Evolutionary conservation across 2,329 filamentous ascomycete genomes (phyloP), one percentile per base, ranked within the genome.

Genomic region (Neopestalotiopsis rosae): DNA sequence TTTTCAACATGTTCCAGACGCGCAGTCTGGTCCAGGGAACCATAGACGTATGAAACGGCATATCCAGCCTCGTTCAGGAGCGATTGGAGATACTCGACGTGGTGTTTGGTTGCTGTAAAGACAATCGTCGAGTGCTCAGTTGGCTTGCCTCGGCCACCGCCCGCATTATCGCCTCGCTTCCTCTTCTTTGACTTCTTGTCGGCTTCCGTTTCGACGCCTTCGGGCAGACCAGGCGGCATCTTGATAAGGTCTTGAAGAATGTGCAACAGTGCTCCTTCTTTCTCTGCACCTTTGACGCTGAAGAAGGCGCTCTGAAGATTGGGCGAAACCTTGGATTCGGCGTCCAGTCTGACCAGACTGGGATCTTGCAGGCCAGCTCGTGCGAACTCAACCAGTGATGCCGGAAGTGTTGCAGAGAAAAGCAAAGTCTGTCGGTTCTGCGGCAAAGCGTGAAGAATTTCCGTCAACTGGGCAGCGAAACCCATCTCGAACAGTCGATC

Each of bases 401-500:
- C 95, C 1, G 96, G 96, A 24, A 99, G 85, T 0, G 96, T 99
- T 0, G 96, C 96, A 42, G 96, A 99, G 80, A 99, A 99, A 1
- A 99, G 86, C 7, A 98, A 84, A 3, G 95, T 99, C 78, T 99
- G 96, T 69, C 97, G 88, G 30, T 91, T 92, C 0, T 89, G 84
- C 1, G 97, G 96, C 17, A 99, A 84, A 0, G 94, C 93, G 77
- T 97, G 91, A 65, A 99, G 84, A 84, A 98, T 98, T 79, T 99
- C 96, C 1, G 93, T 92, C 74, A 99, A 85, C 77, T 99, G 96
- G 3, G 93, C 91, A 4, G 95, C 94, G 78, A 99, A 99, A 74
- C 96, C 97, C 95, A 99, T 98, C 79, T 99, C 96, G 80, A 99
- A 99, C 24, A 99, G 85, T 67, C 96, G 89, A 85, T 99, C 96